Evolutionary conservation across 73 alveolate species (phyloP).

Genomic region (Uronychia setigera): DNA sequence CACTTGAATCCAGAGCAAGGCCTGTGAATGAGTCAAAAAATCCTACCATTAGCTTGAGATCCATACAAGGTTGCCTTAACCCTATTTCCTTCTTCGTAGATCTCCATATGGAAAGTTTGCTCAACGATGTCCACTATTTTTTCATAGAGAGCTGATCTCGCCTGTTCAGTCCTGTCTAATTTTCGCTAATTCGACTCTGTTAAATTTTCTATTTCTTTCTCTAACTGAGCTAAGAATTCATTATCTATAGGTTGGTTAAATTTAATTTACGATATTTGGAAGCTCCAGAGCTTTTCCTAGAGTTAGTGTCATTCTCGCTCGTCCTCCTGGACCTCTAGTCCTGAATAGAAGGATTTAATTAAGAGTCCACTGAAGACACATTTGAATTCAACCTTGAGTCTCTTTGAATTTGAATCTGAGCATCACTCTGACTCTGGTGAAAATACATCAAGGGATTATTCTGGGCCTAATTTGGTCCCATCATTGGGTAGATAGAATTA

Average conservation of each 20-base stretch:
- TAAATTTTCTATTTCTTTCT: background rate
- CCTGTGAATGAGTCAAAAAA: constrained; percentile 54
- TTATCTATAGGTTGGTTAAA: background rate
- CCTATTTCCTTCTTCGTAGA: background rate
- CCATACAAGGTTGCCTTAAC: constrained; percentile 59
- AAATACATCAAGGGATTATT: background rate
- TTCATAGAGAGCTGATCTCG: background rate
- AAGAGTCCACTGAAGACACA: background rate
- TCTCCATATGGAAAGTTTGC: background rate
- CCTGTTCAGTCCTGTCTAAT: background rate
- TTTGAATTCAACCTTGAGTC: background rate
- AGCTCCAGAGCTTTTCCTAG: background rate
- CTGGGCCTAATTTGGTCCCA: too few relatives aligned
- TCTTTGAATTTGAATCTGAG: background rate
- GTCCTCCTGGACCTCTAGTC: background rate
- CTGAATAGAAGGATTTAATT: too few relatives aligned
- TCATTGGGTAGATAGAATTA: too few relatives aligned
- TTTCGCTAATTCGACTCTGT: background rate
- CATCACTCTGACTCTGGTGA: background rate
- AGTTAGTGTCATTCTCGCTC: background rate
- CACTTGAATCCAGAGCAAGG: constrained; percentile 83
- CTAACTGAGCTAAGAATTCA: background rate
- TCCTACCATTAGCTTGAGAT: constrained; percentile 49
- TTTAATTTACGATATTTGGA: background rate
- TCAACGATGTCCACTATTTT: background rate